These are phyloP conservation scores for Paramecium pentaurelia DNA, from an alignment of 73 alveolate species.

Conservation along the genomic window DNA sequence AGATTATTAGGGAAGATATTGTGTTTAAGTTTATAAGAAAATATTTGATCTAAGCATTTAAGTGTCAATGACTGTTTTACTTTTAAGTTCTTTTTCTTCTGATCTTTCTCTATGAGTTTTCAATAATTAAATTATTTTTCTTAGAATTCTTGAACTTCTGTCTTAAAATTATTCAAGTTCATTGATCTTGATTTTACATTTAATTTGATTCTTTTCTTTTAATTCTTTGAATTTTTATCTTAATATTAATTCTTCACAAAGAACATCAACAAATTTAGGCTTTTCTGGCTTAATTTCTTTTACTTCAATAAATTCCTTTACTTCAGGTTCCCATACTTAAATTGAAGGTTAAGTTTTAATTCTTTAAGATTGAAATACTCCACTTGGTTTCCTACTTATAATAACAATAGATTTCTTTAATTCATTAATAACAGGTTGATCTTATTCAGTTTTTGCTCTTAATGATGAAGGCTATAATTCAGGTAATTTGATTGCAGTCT, in stretches of 20 bases:
- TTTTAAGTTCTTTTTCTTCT: background rate
- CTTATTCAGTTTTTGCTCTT: background rate
- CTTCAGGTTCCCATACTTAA: slow-evolving; percentile 9
- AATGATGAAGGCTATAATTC: background rate
- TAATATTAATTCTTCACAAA: background rate
- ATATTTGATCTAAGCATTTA: background rate
- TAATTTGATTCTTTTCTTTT: background rate
- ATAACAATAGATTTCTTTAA: background rate
- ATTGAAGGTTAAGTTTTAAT: background rate
- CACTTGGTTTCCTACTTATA: background rate
- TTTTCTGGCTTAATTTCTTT: background rate
- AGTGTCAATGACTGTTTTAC: background rate
- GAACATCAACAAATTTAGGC: background rate
- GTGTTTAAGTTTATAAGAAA: background rate
- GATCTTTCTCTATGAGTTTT: background rate
- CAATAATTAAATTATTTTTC: background rate
- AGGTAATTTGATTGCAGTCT: background rate
- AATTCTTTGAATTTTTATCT: background rate
- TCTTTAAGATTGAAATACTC: background rate
- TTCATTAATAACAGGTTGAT: background rate
- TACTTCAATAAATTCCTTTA: background rate
- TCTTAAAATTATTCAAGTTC: background rate
- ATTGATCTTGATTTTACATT: background rate
- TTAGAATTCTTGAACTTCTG: background rate
- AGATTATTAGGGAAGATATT: background rate